Evolutionary conservation across 208 protist genomes (phyloP).

Genomic region (Polymyxa betae): DNA sequence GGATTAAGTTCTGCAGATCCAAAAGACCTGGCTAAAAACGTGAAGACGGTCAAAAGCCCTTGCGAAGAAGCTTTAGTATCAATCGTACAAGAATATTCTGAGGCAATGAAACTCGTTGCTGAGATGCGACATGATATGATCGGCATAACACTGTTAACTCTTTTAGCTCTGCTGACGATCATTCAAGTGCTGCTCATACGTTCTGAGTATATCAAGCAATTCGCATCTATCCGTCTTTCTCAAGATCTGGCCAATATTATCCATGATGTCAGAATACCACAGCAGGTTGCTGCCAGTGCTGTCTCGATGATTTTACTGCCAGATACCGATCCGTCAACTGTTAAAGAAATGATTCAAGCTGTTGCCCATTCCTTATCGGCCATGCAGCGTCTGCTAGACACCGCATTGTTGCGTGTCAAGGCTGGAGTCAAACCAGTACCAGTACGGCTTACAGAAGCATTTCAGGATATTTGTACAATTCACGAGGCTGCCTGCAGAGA

Average conservation of each 20-base stretch:
- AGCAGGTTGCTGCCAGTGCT: background rate
- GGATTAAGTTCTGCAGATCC: too few relatives aligned
- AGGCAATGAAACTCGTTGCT: background rate
- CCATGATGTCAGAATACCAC: constrained; percentile 31
- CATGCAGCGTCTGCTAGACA: constrained; percentile 38
- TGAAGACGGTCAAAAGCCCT: too few relatives aligned
- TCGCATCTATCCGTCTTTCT: background rate
- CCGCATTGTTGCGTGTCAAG: background rate
- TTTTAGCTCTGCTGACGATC: background rate
- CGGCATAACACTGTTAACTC: background rate
- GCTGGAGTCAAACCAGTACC: background rate
- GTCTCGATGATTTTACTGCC: background rate
- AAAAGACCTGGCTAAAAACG: too few relatives aligned
- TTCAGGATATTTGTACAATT: background rate
- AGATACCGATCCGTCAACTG: background rate
- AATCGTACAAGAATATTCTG: background rate
- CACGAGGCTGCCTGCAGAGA: background rate
- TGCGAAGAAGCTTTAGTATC: background rate
- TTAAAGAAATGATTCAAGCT: background rate
- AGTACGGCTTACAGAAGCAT: background rate
- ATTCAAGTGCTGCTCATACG: background rate
- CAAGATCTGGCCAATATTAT: constrained; percentile 41
- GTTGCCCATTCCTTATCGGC: constrained; percentile 2
- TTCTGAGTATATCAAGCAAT: background rate
- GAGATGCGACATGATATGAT: constrained; percentile 17